Evolutionary conservation across 345 rosid genomes (phyloP), one percentile per base, ranked within the genome.

Genomic region (Angophora floribunda): DNA sequence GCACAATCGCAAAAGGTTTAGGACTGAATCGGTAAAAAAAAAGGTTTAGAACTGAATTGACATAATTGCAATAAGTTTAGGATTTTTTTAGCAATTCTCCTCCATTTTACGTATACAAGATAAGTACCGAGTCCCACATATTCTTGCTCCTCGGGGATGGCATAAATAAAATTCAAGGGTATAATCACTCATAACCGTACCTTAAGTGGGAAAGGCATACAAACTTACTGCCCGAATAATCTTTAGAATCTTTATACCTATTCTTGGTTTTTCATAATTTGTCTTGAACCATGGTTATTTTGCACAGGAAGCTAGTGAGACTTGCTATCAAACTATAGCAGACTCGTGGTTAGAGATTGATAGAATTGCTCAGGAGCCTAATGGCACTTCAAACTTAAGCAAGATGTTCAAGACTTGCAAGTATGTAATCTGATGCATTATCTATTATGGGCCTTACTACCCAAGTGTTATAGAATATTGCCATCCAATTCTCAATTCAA

Each of bases 311-410:
- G 89, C 93, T 0, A 96, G 97, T 86, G 90, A 90, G 90, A 93
- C 92, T 44, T 96, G 98, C 90, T 93, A 93, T 70, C 88, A 93
- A 67, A 93, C 92, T 0, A 92, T 97, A 87, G 87, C 90, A 51
- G 85, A 90, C 24, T 96, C 99, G 30, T 97, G 99, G 98, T 59
- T 75, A 4, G 93, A 88, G 87, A 95, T 97, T 32, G 97, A 94
- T 28, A 89, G 90, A 87, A 86, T 95, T 87, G 95, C 98, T 82
- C 90, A 94, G 5, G n/a, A 89, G 85, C 90, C 91, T 2, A 75
- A 88, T 30, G 99, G 98, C 70, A 94, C 94, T 10, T 88, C 92
- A 9, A 86, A 89, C 52, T 95, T 97, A 41, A 88, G 96, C 92
- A 59, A 90, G 79, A 94, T 85, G 90, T 97, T 97, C 93, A 93